These are phyloP conservation scores for Saccharomycopsis hybrid DNA, from an alignment of 1,139 yeast species.

Conservation along the genomic window DNA sequence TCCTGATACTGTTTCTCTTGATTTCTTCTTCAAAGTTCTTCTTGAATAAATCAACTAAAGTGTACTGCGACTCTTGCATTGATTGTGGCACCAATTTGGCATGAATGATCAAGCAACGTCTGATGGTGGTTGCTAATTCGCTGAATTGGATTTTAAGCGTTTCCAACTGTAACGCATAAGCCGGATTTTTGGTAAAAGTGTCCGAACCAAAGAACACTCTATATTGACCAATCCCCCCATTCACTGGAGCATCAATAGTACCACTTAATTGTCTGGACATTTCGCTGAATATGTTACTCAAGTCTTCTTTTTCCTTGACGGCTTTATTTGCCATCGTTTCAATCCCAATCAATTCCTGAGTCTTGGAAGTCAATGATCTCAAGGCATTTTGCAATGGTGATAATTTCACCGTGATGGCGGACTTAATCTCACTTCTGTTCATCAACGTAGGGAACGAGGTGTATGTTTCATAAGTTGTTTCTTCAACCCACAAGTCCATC, in stretches of 20 bases:
- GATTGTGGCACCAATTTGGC: conserved; percentile 55
- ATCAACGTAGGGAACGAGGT: conserved; percentile 83
- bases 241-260: conserved; percentile 87
- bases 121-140: conserved; percentile 60
- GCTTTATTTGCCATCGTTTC: conserved; percentile 57
- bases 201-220: conserved; percentile 55
- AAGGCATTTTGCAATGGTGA: conserved; percentile 88
- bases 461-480: conserved; percentile 68
- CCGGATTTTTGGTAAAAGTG: conserved; percentile 31
- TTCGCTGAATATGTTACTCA: conserved; percentile 50
- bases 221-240: conserved; percentile 87
- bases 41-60: conserved; percentile 56
- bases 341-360: conserved; percentile 62
- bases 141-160: conserved; percentile 58
- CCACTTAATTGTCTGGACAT: conserved; percentile 77
- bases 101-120: conserved; percentile 64
- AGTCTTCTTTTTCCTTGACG: conserved; percentile 48
- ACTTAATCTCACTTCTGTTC: conserved; percentile 72
- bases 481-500: conserved; percentile 83
- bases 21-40: conserved; percentile 70
- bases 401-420: conserved; percentile 45
- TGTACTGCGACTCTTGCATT: conserved; percentile 58
- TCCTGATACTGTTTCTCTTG: conserved; percentile 26
- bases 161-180: conserved; percentile 39
- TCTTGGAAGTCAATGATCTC: conserved; percentile 58